Evolutionary conservation across 495 filamentous ascomycete genomes (phyloP), one percentile per base, ranked within the genome.

Genomic region (Penicillium taxi): DNA sequence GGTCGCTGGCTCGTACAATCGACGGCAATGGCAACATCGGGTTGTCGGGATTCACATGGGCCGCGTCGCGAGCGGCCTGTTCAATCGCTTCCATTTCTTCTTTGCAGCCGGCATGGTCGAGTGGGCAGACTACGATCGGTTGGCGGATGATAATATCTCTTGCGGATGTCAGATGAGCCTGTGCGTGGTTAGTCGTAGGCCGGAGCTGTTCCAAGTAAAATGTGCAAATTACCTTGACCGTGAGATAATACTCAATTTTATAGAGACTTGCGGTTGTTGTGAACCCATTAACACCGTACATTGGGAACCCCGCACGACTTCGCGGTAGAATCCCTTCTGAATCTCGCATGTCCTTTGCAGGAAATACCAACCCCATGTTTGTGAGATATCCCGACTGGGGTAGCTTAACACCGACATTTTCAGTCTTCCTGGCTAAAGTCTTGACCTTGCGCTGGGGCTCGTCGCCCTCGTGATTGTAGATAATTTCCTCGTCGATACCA

Each of bases 51-150:
- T 85, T 84, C 29, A 98, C 78, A 40, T 82, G 77, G 15, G 82
- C 79, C 5, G 91, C 90, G 40, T 96, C 89, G 56, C 87, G 87
- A 2, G 91, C 91, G 0, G 93, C 85, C 59, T 91, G 83, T 50
- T 95, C 86, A 43, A 96, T 96, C 6, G 87, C 86, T 52, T 94
- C 87, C 84, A 98, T 94, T 64, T 98, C 93, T 48, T 94, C 88
- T 53, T 93, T 94, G 66, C 91, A 96, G 9, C 82, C 86, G 39
- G 89, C 84, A 48, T 96, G 86, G 55, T 98, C 91, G 25, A 94
- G 78, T 0, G 93, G 91, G 48, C 90, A 96, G 32, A 98, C 90
- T 28, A 96, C 84, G 38, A 98, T 96, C 35, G 84, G 87, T 59
- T 96, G 87, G 28, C 90, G 81, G 25, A 96, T 76, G 5, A 79